Percentiles rank a stretch among this genome's conserved stretches.
Evolutionary conservation across 2,329 filamentous ascomycete species (phyloP).

Genomic region (Neonectria faginata): DNA sequence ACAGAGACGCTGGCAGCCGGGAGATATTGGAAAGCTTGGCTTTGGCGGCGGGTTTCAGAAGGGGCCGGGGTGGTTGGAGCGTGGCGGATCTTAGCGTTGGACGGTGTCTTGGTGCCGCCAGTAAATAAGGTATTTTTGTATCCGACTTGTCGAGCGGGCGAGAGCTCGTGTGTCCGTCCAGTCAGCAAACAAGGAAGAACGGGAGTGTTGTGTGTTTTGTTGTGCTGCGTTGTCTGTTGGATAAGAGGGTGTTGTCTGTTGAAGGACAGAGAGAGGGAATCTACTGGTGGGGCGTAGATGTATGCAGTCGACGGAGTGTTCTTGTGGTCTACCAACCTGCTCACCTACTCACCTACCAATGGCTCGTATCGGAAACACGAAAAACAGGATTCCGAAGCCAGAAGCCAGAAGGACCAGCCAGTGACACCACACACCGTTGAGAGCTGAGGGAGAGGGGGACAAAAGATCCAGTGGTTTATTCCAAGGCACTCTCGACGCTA

Average conservation of each 20-base stretch:
- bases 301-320: no score
- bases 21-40: constrained; percentile 25
- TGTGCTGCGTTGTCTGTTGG: no score
- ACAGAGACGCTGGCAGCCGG: constrained; percentile 17
- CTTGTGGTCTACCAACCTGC: no score
- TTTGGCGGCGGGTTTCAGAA: constrained; percentile 40
- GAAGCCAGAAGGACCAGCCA: background rate
- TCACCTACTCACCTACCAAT: no score
- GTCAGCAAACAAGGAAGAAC: no score
- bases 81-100: constrained; percentile 18
- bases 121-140: background rate
- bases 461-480: background rate
- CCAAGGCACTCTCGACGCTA: background rate
- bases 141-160: no score
- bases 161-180: no score
- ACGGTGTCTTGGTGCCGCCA: background rate
- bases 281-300: no score
- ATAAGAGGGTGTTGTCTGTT: no score
- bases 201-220: background rate
- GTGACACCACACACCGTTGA: no score
- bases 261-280: no score
- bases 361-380: no score
- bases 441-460: background rate
- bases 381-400: background rate
- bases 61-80: constrained; percentile 37